Conservation (phyloP, 768 basidiomycete genomes). For the Cystobasidium onofrii region DNA sequence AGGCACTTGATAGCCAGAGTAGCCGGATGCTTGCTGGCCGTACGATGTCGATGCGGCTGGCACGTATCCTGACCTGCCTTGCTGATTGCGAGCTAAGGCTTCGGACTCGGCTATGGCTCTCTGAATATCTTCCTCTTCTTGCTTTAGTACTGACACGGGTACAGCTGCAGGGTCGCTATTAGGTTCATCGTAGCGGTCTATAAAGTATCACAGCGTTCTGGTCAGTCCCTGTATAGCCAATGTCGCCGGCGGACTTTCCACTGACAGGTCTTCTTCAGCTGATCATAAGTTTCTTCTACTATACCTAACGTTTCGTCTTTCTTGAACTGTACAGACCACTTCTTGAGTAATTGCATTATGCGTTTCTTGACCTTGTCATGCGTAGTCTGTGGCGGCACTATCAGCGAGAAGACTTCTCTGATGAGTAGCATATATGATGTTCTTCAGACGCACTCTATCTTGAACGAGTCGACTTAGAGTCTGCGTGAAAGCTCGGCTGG, state of each 20-base stretch:
- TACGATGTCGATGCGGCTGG: neutral
- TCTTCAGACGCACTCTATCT: slow-evolving; percentile 59
- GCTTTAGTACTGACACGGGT: slow-evolving; percentile 17
- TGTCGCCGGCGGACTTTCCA: neutral
- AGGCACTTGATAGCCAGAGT: neutral
- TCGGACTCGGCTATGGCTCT: slow-evolving; percentile 34
- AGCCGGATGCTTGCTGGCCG: neutral
- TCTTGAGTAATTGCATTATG: slow-evolving; percentile 61
- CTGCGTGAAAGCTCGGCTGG: slow-evolving; percentile 80
- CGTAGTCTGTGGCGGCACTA: slow-evolving; percentile 57
- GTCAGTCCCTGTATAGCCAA: neutral
- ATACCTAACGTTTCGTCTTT: slow-evolving; percentile 69
- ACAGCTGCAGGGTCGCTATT: neutral
- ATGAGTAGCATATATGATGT: neutral
- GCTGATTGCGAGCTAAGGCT: slow-evolving; percentile 13
- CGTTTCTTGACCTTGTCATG: slow-evolving; percentile 82
- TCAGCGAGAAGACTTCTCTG: neutral
- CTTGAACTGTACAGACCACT: slow-evolving; percentile 80
- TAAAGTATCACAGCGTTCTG: no score
- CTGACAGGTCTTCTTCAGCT: slow-evolving; percentile 71
- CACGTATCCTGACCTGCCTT: neutral
- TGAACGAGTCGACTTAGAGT: slow-evolving; percentile 75
- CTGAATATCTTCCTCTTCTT: slow-evolving; percentile 36
- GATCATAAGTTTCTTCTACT: slow-evolving; percentile 82
- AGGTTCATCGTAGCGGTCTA: slow-evolving; percentile 36